Percentiles rank a stretch among this genome's conserved stretches.
Conservation (phyloP, 192 early-diverging fungal genomes). For the Coemansia sp. region DNA sequence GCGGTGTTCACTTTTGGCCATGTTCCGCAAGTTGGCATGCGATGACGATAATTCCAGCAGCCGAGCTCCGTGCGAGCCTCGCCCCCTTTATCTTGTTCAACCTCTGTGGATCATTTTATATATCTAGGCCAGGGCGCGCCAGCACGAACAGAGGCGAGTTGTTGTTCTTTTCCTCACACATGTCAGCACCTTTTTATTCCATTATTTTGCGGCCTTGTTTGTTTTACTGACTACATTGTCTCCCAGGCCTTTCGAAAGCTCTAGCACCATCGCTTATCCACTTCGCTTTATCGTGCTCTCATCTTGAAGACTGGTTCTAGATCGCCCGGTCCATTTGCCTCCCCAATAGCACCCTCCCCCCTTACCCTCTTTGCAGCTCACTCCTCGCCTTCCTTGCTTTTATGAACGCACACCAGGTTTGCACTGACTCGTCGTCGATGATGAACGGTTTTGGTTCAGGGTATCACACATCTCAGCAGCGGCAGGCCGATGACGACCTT, state of each 20-base stretch:
- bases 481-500: conserved; percentile 31
- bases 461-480: neutral
- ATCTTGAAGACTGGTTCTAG: neutral
- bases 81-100: neutral
- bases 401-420: conserved; percentile 1
- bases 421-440: conserved; percentile 9
- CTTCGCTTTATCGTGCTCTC: neutral
- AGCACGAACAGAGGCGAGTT: neutral
- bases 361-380: neutral
- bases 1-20: neutral
- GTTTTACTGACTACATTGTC: neutral
- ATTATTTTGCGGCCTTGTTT: neutral
- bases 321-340: neutral
- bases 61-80: neutral
- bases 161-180: neutral
- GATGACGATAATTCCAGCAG: neutral
- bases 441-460: conserved; percentile 8
- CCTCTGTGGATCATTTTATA: neutral
- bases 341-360: too few species aligned
- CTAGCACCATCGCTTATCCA: neutral
- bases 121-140: neutral
- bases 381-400: neutral
- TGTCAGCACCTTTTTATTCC: neutral
- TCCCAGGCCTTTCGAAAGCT: neutral
- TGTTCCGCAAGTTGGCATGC: neutral